Percentiles rank a stretch among this genome's conserved stretches.
Evolutionary conservation across 2,329 filamentous ascomycete genomes (phyloP).

Genomic region (Ceratocystis papillata): DNA sequence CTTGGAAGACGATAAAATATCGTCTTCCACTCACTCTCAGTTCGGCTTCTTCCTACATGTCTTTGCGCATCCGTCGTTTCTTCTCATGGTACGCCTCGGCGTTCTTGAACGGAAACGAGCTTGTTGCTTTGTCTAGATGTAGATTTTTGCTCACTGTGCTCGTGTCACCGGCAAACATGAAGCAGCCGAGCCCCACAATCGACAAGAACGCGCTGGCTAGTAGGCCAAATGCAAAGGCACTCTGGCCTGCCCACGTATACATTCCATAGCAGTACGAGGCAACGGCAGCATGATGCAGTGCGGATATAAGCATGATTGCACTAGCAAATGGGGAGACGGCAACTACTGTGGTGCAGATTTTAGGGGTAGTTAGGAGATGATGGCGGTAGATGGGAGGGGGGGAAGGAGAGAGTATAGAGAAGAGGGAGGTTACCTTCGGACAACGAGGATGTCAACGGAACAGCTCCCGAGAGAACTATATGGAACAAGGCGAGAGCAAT

Average conservation of each 20-base stretch:
- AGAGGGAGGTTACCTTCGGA: conserved; percentile 31
- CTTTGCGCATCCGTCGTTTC: conserved; percentile 32
- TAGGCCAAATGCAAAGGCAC: conserved; percentile 51
- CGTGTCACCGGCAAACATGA: conserved; percentile 34
- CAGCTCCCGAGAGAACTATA: conserved; percentile 58
- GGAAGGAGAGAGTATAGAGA: not conserved
- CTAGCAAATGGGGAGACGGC: conserved; percentile 50
- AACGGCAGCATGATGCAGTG: conserved; percentile 51
- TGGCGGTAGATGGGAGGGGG: conserved; percentile 21
- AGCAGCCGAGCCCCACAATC: conserved; percentile 38
- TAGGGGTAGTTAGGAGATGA: not conserved
- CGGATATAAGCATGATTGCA: conserved; percentile 55
- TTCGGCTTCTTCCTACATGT: not conserved
- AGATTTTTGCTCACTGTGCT: conserved; percentile 33
- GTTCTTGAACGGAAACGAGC: conserved; percentile 35
- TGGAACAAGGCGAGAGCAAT: conserved; percentile 52
- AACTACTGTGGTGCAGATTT: conserved; percentile 24
- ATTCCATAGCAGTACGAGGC: conserved; percentile 60
- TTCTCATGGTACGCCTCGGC: conserved; percentile 33
- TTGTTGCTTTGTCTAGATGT: conserved; percentile 34
- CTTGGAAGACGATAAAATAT: not conserved
- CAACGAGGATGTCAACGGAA: conserved; percentile 49
- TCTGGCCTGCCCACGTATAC: conserved; percentile 47
- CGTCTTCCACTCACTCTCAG: not conserved
- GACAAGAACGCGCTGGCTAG: conserved; percentile 47